Evolutionary conservation across 768 basidiomycete genomes (phyloP), one percentile per base, ranked within the genome.

Genomic region (Mycena polygramma): DNA sequence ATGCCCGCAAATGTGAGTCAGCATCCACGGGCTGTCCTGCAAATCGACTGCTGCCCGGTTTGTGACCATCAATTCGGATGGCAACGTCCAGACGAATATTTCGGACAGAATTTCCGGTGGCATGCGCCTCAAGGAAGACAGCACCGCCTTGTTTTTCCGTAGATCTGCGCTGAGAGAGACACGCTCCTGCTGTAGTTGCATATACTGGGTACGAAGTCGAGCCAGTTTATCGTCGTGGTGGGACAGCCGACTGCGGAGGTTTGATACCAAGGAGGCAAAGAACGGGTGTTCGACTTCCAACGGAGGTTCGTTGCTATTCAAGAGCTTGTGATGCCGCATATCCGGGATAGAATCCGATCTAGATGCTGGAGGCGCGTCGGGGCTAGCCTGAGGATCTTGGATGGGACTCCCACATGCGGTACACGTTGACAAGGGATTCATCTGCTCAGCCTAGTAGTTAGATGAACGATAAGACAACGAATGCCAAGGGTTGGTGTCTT

Each of bases 251-350:
- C 35, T 7, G 30, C 30, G 59, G 14, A 48, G 26, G 10, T 14
- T 17, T 7, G 35, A 48, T 13, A 60, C 20, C 3, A 36, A 1
- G 4, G 59, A 49, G 35, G 35, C 5, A 24, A 60, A 36, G 59
- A 37, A 60, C 4, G 30, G 9, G 24, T 5, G 8, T 37, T 60
- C 59, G 39, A n/a, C 22, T 22, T 60, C 59, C 19, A 60, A 9
- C 19, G 59, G 46, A 4, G 46, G 46, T 19, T 60, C 59, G 11
- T 36, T 60, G 59, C 19, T 60, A 14, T 49, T 49, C 46, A 46
- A 17, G 19, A 60, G 59, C 7, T 35, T 13, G 17, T 22, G 19
- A 13, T 36, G 20, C 35, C 59, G 46, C 14, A 17, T 19, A 54
- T 54, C 30, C 53, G 30, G 35, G 15, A 54, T 35, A 19, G 19